A percentile compares a stretch with the other conserved stretches of the same genome.
These are phyloP conservation scores for Fusarium cicatricum DNA, from an alignment of 2,329 filamentous ascomycete genomes.

Conservation along the genomic window DNA sequence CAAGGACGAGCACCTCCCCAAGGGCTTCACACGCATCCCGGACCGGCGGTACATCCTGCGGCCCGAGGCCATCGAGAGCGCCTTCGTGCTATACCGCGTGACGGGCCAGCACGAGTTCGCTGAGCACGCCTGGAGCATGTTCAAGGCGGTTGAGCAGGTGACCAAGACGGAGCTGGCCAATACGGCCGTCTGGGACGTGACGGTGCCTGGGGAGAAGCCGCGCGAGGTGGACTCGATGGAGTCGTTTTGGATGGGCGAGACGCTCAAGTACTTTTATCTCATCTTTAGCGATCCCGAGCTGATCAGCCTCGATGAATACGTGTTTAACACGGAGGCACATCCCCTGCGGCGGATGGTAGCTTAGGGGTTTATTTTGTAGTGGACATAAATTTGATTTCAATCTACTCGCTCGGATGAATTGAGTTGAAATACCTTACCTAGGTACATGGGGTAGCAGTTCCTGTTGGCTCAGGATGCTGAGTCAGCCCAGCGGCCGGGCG, in stretches of 20 bases:
- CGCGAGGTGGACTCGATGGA: constrained; percentile 69
- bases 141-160: constrained; percentile 54
- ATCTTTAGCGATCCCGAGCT: constrained; percentile 55
- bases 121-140: constrained; percentile 65
- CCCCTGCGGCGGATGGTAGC: constrained; percentile 30
- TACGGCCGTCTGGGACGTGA: constrained; percentile 56
- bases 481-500: constrained; percentile 26
- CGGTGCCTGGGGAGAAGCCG: constrained; percentile 40
- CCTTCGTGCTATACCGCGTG: constrained; percentile 62
- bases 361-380: neutral
- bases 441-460: too few relatives aligned
- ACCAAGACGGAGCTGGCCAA: constrained; percentile 59
- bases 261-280: constrained; percentile 43
- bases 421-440: too few relatives aligned
- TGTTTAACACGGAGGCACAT: constrained; percentile 41
- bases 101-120: constrained; percentile 56
- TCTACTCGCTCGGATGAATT: neutral
- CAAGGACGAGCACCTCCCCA: constrained; percentile 47
- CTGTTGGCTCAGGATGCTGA: constrained; percentile 33
- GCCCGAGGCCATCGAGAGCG: constrained; percentile 61
- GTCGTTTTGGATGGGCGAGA: constrained; percentile 44
- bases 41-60: constrained; percentile 62
- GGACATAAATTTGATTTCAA: neutral
- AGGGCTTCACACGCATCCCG: constrained; percentile 69
- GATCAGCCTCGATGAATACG: constrained; percentile 40